A percentile compares a stretch with the other conserved stretches of the same genome.
These are phyloP conservation scores for Fusarium tjaetaba DNA, from an alignment of 2,329 filamentous ascomycete species.

Conservation along the genomic window DNA sequence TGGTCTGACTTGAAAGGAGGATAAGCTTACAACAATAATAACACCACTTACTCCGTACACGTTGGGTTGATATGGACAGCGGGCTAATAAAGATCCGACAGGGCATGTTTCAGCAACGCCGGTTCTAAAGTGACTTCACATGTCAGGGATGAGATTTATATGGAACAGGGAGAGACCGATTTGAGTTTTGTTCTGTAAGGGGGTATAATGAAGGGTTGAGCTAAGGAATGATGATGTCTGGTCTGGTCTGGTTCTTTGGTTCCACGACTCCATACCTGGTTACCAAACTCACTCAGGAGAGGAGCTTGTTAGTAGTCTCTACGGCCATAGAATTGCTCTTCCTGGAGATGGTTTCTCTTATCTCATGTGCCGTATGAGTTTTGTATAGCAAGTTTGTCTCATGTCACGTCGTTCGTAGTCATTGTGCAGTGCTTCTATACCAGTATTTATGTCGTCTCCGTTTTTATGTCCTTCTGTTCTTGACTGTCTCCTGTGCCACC, in stretches of 20 bases:
- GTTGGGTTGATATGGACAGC: conserved; percentile 7
- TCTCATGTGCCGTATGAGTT: neutral
- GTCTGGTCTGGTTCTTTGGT: neutral
- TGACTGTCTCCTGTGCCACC: conserved; percentile 54
- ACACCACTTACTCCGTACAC: conserved; percentile 1
- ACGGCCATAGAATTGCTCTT: neutral
- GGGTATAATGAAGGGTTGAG: neutral
- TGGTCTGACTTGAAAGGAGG: conserved; percentile 13
- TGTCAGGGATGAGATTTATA: neutral
- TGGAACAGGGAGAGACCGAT: neutral
- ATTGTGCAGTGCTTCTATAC: neutral
- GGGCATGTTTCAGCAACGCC: conserved; percentile 12
- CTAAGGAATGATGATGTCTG: neutral
- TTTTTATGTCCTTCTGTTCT: conserved; percentile 13
- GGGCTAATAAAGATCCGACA: conserved; percentile 29
- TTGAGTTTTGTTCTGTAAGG: neutral
- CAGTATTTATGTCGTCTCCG: neutral
- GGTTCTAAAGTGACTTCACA: neutral
- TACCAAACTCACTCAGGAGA: neutral
- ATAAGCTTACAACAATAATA: neutral
- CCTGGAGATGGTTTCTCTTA: neutral
- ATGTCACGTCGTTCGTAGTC: neutral
- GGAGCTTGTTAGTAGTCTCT: too few relatives aligned
- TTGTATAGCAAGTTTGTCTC: neutral
- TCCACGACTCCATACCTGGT: neutral